Percentiles rank a stretch among this genome's conserved stretches.
These are phyloP conservation scores for Russula abietina DNA, from an alignment of 768 basidiomycete species.

Conservation along the genomic window DNA sequence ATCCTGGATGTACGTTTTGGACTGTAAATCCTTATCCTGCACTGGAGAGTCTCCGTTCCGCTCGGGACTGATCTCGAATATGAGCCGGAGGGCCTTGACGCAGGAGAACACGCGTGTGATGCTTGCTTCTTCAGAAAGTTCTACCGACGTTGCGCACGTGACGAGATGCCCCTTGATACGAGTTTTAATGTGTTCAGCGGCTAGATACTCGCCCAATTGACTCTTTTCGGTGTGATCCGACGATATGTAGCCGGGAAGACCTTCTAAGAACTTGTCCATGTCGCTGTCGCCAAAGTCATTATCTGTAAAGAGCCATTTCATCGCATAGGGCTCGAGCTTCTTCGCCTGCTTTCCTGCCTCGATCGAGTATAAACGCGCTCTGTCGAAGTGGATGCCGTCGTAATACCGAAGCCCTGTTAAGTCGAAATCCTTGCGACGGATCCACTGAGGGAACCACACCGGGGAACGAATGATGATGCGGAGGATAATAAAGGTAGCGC, in stretches of 20 bases:
- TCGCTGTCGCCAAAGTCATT: conserved; percentile 12
- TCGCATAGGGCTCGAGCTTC: conserved; percentile 5
- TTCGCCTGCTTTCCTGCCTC: background rate
- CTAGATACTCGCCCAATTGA: background rate
- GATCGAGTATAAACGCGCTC: background rate
- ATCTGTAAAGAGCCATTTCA: conserved; percentile 12
- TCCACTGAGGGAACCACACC: background rate
- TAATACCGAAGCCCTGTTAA: background rate
- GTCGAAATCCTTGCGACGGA: background rate
- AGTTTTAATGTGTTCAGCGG: background rate
- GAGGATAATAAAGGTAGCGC: background rate
- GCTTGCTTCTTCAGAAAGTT: conserved; percentile 10
- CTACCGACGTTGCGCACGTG: conserved; percentile 8
- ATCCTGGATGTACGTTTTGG: background rate
- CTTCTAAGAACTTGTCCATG: conserved; percentile 15
- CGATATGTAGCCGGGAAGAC: conserved; percentile 13
- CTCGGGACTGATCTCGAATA: background rate
- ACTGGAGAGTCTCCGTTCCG: background rate
- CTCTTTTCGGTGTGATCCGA: background rate
- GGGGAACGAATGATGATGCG: background rate
- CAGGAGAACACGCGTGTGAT: conserved; percentile 4
- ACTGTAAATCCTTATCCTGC: background rate
- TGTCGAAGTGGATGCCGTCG: conserved; percentile 9
- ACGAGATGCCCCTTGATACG: conserved; percentile 12
- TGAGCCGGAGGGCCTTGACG: conserved; percentile 3